Conservation (phyloP, 2,329 filamentous ascomycete genomes). For the Diaporthe ilicicola region DNA sequence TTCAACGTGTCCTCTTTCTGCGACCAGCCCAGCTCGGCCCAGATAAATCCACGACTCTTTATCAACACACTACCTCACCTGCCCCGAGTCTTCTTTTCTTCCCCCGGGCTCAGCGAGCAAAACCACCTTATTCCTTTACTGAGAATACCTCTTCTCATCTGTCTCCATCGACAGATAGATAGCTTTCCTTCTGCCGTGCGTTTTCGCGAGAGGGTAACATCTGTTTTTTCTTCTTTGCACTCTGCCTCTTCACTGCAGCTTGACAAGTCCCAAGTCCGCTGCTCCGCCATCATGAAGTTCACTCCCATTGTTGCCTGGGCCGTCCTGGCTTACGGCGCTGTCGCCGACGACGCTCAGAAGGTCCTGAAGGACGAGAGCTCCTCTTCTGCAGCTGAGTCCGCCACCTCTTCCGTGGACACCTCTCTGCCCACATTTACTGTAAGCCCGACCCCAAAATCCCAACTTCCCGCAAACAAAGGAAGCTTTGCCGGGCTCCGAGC, state of each 20-base stretch:
- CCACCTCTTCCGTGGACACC: constrained; percentile 64
- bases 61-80: constrained; percentile 1
- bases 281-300: constrained; percentile 76
- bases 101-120: constrained; percentile 50
- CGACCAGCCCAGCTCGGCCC: constrained; percentile 4
- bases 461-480: background rate
- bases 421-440: constrained; percentile 88
- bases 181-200: constrained; percentile 5
- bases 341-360: constrained; percentile 73
- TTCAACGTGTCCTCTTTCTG: constrained; percentile 31
- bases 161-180: constrained; percentile 36
- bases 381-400: constrained; percentile 53
- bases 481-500: constrained; percentile 17
- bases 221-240: constrained; percentile 25
- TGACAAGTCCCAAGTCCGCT: constrained; percentile 2
- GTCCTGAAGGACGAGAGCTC: constrained; percentile 57
- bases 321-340: constrained; percentile 74
- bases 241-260: constrained; percentile 18
- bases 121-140: constrained; percentile 40
- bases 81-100: constrained; percentile 34
- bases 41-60: constrained; percentile 32
- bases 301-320: constrained; percentile 80
- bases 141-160: constrained; percentile 39
- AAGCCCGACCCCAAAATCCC: constrained; percentile 52
- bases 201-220: constrained; percentile 4